Evolutionary conservation across 2,329 filamentous ascomycete species (phyloP), one percentile per base, ranked within the genome.

Genomic region (Chlorencoelia australis): DNA sequence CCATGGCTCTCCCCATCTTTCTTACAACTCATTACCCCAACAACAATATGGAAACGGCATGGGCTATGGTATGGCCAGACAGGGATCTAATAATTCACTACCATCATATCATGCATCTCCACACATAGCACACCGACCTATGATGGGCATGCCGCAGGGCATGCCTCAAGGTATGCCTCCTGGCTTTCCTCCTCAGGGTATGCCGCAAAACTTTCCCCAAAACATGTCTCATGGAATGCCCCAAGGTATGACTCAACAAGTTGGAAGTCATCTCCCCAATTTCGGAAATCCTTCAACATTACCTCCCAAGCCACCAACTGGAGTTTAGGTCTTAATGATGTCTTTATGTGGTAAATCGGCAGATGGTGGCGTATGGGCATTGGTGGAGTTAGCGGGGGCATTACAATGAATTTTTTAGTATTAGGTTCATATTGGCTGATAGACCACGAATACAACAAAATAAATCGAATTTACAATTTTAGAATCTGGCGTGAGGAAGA

Each of bases 261-360:
- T 51, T 37, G 60, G 64, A 40, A 69, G 62, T 50, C 67, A 64
- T 46, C 67, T 73, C 35, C 66, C 69, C n/a, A 72, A 72, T 46
- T 73, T 67, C 56, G 69, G 69, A 19, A 67, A 68, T 20, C 66
- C 69, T 4, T 58, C 69, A 11, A 67, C 68, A 33, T 57, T 74
- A 28, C 70, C 70, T 30, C 63, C 68, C 7, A 73, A 72, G 48
- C 70, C 70, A 22, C 69, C 69, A 26, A 65, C 68, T 30, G 53
- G 53, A 33, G 45, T 53, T 49, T 58, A 51, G 24, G 25, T 29
- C 17, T 40, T 37, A 33, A 15, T 35, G 33, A 21, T 37, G 42
- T 27, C 37, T 38, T 49, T 45, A 44, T 51, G 48, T 51, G 43
- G 49, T 50, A 37, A 50, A 44, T n/a, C n/a, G n/a, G n/a, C 39